phyloP scores from a whole-genome alignment of 345 rosid genomes.

The Populus davidiana region DNA sequence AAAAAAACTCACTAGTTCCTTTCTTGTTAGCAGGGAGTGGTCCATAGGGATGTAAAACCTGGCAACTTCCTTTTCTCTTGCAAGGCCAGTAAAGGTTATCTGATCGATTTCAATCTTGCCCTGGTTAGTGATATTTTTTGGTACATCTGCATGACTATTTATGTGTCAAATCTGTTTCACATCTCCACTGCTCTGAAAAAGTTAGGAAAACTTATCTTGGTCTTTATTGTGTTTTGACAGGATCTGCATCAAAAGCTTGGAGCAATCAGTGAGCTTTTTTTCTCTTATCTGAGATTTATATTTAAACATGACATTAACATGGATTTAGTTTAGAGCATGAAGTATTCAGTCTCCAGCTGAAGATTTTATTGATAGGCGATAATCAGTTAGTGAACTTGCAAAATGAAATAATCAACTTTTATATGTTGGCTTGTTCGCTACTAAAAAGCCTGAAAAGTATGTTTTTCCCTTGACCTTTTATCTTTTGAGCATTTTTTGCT shows the following conservation, averaged over 20 bases:
- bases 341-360: not conserved
- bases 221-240: slow-evolving; percentile 39
- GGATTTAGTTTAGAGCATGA: not conserved
- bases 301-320: not conserved
- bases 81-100: slow-evolving; percentile 71
- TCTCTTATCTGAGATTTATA: not conserved
- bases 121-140: slow-evolving; percentile 53
- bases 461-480: not conserved
- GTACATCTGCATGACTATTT: not conserved
- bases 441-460: not conserved
- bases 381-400: not conserved
- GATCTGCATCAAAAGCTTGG: slow-evolving; percentile 73
- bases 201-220: slow-evolving; percentile 9
- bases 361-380: not conserved
- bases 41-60: slow-evolving; percentile 96
- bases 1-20: slow-evolving; percentile 5
- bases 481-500: not conserved
- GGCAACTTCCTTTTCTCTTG: slow-evolving; percentile 92
- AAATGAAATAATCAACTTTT: not conserved
- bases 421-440: not conserved
- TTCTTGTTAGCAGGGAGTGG: slow-evolving; percentile 55
- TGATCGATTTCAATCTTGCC: slow-evolving; percentile 95
- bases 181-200: not conserved
- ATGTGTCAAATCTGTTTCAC: not conserved
- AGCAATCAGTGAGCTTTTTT: slow-evolving; percentile 47